A percentile compares a stretch with the other conserved stretches of the same genome.
Conservation (phyloP, 768 basidiomycete species). For the Rickenella mellea region DNA sequence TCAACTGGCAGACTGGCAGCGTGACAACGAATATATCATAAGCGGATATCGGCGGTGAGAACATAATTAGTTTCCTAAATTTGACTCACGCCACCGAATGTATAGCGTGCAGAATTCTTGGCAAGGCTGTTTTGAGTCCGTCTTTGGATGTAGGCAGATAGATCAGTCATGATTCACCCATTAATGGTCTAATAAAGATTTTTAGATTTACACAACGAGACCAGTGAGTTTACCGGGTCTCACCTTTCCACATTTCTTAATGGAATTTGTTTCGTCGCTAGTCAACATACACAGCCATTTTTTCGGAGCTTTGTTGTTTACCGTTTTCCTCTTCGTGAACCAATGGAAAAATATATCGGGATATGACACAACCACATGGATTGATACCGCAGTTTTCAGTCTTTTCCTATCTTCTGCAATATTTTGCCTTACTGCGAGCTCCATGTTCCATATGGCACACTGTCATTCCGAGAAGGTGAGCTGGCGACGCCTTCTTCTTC, state of each 20-base stretch:
- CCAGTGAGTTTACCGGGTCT: slow-evolving; percentile 32
- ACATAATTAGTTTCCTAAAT: slow-evolving; percentile 1
- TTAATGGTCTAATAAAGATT: neutral
- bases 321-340: slow-evolving; percentile 44
- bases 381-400: slow-evolving; percentile 48
- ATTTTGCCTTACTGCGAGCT: slow-evolving; percentile 64
- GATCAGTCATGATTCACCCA: neutral
- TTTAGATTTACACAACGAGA: slow-evolving; percentile 72
- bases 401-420: slow-evolving; percentile 64
- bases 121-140: slow-evolving; percentile 51
- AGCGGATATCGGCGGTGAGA: slow-evolving; percentile 60
- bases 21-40: slow-evolving; percentile 66
- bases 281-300: slow-evolving; percentile 86
- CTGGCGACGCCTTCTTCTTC: slow-evolving; percentile 1
- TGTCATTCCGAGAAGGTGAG: slow-evolving; percentile 68
- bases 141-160: slow-evolving; percentile 52
- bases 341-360: slow-evolving; percentile 38
- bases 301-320: slow-evolving; percentile 56
- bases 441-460: slow-evolving; percentile 60
- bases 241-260: neutral
- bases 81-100: slow-evolving; percentile 6
- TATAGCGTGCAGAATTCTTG: slow-evolving; percentile 50
- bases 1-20: slow-evolving; percentile 60
- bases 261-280: slow-evolving; percentile 17
- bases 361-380: slow-evolving; percentile 48